These are phyloP conservation scores for Vitis hybrid DNA, from an alignment of 177 flowering plant species.

Conservation along the genomic window DNA sequence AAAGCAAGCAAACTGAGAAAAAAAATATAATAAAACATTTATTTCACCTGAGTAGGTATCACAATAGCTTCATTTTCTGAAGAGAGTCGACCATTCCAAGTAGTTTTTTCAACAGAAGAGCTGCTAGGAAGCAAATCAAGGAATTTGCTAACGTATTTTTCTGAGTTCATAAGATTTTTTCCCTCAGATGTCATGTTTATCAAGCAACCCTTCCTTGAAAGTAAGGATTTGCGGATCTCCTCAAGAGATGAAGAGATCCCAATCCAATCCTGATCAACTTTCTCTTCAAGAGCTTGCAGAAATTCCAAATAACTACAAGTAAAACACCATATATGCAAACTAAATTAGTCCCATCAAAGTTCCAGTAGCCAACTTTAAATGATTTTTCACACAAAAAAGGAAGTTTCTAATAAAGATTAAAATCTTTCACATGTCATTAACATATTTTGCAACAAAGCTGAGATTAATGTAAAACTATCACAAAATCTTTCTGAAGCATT, in stretches of 20 bases:
- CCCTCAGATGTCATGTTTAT: constrained; percentile 90
- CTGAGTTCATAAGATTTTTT: constrained; percentile 60
- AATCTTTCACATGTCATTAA: background rate
- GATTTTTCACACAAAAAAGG: background rate
- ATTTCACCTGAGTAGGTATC: constrained; percentile 88
- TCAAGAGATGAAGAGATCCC: constrained; percentile 83
- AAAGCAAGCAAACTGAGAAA: background rate
- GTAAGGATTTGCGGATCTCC: constrained; percentile 80
- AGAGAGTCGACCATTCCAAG: constrained; percentile 68
- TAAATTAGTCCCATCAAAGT: background rate
- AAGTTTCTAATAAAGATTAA: background rate
- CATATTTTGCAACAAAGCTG: background rate
- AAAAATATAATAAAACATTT: background rate
- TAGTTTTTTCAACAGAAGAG: constrained; percentile 24
- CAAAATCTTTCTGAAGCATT: background rate
- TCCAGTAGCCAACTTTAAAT: background rate
- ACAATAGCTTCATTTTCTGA: constrained; percentile 84
- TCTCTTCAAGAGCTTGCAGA: constrained; percentile 67
- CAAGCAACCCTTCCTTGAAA: constrained; percentile 78
- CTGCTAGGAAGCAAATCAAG: constrained; percentile 81
- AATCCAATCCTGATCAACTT: constrained; percentile 88
- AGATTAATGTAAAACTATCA: background rate
- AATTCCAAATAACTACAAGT: constrained; percentile 80
- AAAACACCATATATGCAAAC: constrained; percentile 3
- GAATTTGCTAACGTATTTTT: constrained; percentile 74